Evolutionary conservation across 192 early-diverging fungal genomes (phyloP).

Genomic region (Jimgerdemannia flammicorona): DNA sequence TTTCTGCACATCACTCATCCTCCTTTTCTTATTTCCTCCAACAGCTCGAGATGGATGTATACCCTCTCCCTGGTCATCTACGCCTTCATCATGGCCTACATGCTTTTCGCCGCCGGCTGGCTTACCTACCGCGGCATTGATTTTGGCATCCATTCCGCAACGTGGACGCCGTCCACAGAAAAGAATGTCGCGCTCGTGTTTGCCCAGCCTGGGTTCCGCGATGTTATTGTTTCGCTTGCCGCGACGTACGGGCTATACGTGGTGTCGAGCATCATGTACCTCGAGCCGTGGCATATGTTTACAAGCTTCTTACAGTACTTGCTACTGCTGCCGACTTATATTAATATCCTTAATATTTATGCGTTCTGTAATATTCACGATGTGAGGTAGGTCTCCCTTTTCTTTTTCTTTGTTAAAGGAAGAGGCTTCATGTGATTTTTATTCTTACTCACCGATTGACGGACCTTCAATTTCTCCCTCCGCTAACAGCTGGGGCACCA

Average conservation of each 20-base stretch:
- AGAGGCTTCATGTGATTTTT: not conserved
- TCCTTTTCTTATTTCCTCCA: not conserved
- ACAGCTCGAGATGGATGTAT: slow-evolving; percentile 54
- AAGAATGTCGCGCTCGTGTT: not conserved
- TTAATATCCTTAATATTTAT: slow-evolving; percentile 64
- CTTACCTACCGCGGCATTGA: slow-evolving; percentile 39
- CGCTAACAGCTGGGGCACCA: slow-evolving; percentile 80
- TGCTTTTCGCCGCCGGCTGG: slow-evolving; percentile 50
- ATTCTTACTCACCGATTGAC: too few species aligned
- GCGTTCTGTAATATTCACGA: slow-evolving; percentile 60
- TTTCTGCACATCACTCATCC: too few species aligned
- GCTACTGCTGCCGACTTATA: slow-evolving; percentile 72
- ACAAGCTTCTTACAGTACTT: slow-evolving; percentile 70
- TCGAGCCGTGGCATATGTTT: slow-evolving; percentile 82
- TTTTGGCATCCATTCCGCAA: slow-evolving; percentile 3
- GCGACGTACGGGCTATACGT: slow-evolving; percentile 78
- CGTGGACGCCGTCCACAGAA: not conserved
- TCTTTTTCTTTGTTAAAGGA: not conserved
- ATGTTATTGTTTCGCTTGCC: slow-evolving; percentile 58
- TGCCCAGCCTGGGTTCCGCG: slow-evolving; percentile 37
- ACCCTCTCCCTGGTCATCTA: slow-evolving; percentile 43
- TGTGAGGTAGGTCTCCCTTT: slow-evolving; percentile 33
- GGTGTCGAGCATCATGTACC: slow-evolving; percentile 57
- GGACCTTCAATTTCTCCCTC: slow-evolving; percentile 43
- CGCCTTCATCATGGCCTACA: slow-evolving; percentile 48